These are phyloP conservation scores for Heliamphora ciliata DNA, from an alignment of 179 eudicot genomes.

Conservation along the genomic window DNA sequence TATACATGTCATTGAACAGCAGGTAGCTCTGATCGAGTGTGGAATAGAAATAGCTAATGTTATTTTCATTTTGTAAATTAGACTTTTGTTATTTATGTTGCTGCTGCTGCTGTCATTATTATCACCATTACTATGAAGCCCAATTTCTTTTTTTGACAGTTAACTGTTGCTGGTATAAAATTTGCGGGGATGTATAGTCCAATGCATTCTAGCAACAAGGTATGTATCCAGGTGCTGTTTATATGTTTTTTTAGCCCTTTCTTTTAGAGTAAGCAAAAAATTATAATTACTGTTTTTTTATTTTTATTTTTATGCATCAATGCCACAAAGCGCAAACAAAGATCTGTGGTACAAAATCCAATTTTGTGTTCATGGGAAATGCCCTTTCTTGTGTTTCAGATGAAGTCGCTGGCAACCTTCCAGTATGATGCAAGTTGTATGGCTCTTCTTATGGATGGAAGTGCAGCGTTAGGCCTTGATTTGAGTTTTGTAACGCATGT, in stretches of 20 bases:
- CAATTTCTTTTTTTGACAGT: constrained; percentile 41
- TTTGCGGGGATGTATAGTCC: constrained; percentile 80
- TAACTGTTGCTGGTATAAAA: constrained; percentile 62
- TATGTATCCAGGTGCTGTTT: constrained; percentile 22
- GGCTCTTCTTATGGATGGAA: constrained; percentile 99
- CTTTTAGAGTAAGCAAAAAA: not conserved
- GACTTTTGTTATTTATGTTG: not conserved
- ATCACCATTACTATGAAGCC: not conserved
- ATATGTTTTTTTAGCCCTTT: constrained; percentile 3
- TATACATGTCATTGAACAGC: constrained; percentile 84
- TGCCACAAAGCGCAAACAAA: no score
- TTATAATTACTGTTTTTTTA: not conserved
- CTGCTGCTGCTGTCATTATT: constrained; percentile 2
- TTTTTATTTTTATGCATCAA: not conserved
- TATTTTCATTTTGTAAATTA: constrained; percentile 1
- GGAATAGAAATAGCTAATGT: not conserved
- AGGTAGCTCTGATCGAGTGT: constrained; percentile 38
- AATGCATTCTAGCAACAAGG: constrained; percentile 64
- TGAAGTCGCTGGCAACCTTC: constrained; percentile 69
- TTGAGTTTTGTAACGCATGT: constrained; percentile 91
- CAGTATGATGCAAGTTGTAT: constrained; percentile 69
- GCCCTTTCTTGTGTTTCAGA: constrained; percentile 38
- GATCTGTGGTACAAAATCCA: no score
- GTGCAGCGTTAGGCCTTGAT: constrained; percentile 96
- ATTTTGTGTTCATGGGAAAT: not conserved